phyloP scores from a whole-genome alignment of 257 asterid species.

The Henckelia pumila region DNA sequence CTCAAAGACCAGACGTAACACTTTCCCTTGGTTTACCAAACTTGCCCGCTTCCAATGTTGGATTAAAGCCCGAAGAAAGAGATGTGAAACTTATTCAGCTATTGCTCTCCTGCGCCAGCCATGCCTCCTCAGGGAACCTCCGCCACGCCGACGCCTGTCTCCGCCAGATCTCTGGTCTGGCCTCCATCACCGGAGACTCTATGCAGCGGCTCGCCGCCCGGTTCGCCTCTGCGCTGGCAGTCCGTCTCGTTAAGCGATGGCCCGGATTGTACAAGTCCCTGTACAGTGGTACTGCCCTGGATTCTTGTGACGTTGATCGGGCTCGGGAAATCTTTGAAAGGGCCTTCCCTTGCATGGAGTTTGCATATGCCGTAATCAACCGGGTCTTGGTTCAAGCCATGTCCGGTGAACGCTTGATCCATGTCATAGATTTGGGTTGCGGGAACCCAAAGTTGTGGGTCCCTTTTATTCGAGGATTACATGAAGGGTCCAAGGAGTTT shows the following conservation, averaged over 20 bases:
- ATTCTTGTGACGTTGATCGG: conserved; percentile 25
- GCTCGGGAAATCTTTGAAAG: conserved; percentile 28
- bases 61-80: conserved; percentile 40
- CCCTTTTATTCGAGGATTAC: conserved; percentile 36
- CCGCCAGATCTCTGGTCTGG: conserved; percentile 34
- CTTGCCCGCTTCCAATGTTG: conserved; percentile 12
- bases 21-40: conserved; percentile 37
- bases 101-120: conserved; percentile 44
- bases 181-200: conserved; percentile 48
- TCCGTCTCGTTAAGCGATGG: conserved; percentile 55
- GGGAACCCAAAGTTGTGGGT: conserved; percentile 45
- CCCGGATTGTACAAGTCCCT: conserved; percentile 56
- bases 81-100: conserved; percentile 46
- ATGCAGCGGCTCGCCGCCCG: conserved; percentile 48
- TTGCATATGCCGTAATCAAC: conserved; percentile 35
- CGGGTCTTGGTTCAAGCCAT: conserved; percentile 34
- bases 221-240: conserved; percentile 52
- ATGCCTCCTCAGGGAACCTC: conserved; percentile 50
- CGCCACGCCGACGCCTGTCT: conserved; percentile 51
- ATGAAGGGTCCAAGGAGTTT: conserved; percentile 22
- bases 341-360: conserved; percentile 38
- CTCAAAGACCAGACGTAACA: conserved; percentile 38
- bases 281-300: conserved; percentile 16
- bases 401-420: conserved; percentile 33
- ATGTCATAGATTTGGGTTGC: conserved; percentile 46